Conservation (phyloP, 192 early-diverging fungal genomes). For the Coemansia sp. region DNA sequence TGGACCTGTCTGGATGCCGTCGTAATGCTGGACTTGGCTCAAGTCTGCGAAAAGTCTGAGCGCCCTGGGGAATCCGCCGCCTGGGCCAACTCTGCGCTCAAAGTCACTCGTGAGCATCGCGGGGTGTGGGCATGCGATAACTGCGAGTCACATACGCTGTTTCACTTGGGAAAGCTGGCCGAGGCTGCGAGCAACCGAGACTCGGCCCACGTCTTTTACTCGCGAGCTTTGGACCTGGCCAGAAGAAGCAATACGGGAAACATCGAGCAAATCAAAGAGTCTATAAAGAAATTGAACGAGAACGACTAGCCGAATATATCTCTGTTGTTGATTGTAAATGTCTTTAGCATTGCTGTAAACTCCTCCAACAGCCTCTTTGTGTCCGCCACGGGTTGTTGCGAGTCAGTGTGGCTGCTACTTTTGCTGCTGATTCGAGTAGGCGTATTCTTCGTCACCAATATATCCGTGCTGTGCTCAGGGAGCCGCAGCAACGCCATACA, state of each 20-base stretch:
- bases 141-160: conserved; percentile 35
- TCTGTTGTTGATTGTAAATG: background rate
- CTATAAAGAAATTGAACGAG: conserved; percentile 8
- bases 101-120: background rate
- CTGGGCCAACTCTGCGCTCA: conserved; percentile 29
- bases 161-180: conserved; percentile 21
- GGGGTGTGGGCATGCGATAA: conserved; percentile 40
- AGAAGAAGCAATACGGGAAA: conserved; percentile 26
- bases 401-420: conserved; percentile 31
- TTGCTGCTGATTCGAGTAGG: conserved; percentile 60
- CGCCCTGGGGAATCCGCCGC: conserved; percentile 8
- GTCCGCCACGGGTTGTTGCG: background rate
- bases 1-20: conserved; percentile 55
- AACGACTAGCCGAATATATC: conserved; percentile 19
- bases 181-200: conserved; percentile 7
- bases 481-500: conserved; percentile 75
- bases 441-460: conserved; percentile 78
- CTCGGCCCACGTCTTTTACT: conserved; percentile 18
- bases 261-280: conserved; percentile 25
- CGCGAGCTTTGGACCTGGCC: conserved; percentile 17
- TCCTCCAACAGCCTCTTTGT: background rate
- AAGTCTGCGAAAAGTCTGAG: conserved; percentile 16
- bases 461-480: conserved; percentile 68
- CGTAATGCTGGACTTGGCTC: conserved; percentile 49
- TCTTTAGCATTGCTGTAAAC: background rate